Evolutionary conservation across 768 basidiomycete genomes (phyloP), one percentile per base, ranked within the genome.

Genomic region (Mycena olivaceomarginata): DNA sequence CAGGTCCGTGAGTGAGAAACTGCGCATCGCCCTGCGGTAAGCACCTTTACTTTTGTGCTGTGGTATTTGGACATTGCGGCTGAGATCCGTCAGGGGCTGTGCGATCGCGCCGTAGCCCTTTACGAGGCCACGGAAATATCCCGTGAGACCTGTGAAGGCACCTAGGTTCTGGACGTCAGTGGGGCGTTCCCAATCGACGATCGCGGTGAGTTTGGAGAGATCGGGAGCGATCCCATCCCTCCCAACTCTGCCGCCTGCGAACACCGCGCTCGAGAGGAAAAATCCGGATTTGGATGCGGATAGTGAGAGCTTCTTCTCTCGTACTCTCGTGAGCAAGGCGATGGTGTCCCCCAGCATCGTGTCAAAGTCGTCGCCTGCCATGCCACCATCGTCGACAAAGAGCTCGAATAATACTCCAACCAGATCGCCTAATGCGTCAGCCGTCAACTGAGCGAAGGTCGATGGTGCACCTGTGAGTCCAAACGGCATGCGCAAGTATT

Each of bases 381-480:
- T 59, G 15, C 57, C 57, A 2, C 57, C 57, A 46, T 79, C 71
- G 59, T 79, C 75, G 1, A 77, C 71, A 13, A 77, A 76, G 1
- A 77, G 46, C 31, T 77, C 65, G 46, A 73, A 62, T n/a, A 77
- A 45, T 9, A 62, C 43, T 10, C 78, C 78, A 22, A 79, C 76
- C 16, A 86, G 43, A 68, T 86, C 84, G 0, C 81, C 74, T 9
- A 86, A 56, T 0, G 74, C 20, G 10, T 59, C 25, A 12, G 57
- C 57, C 10, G 57, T 59, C 25, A 59, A 11, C 31, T 59, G 57
- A 31, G 79, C 81, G 67, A 88, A 89, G 5, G 81, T 82, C 0
- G 86, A 81, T 12, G 87, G 88, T 10, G 85, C 85, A 0, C 87
- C 88, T 0, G 85, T 86, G 0, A 88, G 62, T 0, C 89, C 88